Conservation (phyloP, 2,329 filamentous ascomycete species). For the Aspergillus costaricaensis region DNA sequence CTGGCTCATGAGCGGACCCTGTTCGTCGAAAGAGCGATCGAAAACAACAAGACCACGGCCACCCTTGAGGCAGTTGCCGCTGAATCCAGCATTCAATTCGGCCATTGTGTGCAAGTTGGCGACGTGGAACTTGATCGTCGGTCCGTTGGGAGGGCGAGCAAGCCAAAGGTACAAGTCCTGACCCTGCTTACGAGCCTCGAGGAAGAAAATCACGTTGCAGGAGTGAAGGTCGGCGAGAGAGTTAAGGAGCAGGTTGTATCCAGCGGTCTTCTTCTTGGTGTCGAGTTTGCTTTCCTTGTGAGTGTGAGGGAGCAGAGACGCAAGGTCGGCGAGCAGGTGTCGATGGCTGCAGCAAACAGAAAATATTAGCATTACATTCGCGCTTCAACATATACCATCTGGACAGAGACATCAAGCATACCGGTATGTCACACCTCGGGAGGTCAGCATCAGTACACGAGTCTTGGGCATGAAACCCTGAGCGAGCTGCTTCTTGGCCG, state of each 20-base stretch:
- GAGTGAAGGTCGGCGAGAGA: constrained; percentile 78
- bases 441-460: constrained; percentile 85
- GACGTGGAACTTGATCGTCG: constrained; percentile 61
- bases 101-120: constrained; percentile 86
- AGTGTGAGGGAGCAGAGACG: constrained; percentile 84
- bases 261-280: constrained; percentile 72
- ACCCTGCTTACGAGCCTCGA: constrained; percentile 84
- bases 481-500: constrained; percentile 36
- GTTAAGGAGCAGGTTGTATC: constrained; percentile 73
- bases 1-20: constrained; percentile 71
- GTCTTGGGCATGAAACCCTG: constrained; percentile 47
- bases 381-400: background rate
- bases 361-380: background rate
- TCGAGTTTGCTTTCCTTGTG: constrained; percentile 97
- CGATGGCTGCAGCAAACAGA: constrained; percentile 66
- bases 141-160: constrained; percentile 83
- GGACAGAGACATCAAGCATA: constrained; percentile 41
- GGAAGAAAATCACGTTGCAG: constrained; percentile 92
- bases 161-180: constrained; percentile 95
- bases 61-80: constrained; percentile 94
- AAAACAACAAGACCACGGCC: constrained; percentile 90
- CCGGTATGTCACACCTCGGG: constrained; percentile 87
- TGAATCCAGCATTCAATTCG: constrained; percentile 79
- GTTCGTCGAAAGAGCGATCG: constrained; percentile 79
- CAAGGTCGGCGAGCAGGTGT: constrained; percentile 87